A percentile compares a stretch with the other conserved stretches of the same genome.
phyloP scores from a whole-genome alignment of 176 grass and related monocot species.

The Themeda triandra region DNA sequence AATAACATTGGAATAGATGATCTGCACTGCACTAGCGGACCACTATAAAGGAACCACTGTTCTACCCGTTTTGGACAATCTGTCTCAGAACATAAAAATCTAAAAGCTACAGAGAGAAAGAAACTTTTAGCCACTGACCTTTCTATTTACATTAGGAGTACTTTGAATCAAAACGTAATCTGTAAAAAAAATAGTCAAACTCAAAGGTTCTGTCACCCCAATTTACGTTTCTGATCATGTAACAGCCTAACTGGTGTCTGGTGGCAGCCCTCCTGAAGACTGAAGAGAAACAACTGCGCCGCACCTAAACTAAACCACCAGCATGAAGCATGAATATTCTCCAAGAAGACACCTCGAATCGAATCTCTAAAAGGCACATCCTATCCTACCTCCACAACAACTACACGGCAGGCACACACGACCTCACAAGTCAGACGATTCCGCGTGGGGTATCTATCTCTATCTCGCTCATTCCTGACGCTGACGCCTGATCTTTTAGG shows the following conservation, averaged over 20 bases:
- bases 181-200: not conserved
- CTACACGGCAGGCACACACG: not conserved
- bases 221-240: not conserved
- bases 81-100: not conserved
- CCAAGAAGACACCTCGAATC: not conserved
- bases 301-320: conserved; percentile 1
- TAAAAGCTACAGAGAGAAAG: not conserved
- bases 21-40: not conserved
- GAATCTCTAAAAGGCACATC: conserved; percentile 17
- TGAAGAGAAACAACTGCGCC: not conserved
- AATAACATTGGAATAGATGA: not conserved
- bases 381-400: conserved; percentile 32
- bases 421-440: not conserved
- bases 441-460: not conserved
- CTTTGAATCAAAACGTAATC: not conserved
- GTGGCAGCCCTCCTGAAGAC: not conserved
- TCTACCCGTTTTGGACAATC: not conserved
- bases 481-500: conserved; percentile 20
- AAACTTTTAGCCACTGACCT: not conserved
- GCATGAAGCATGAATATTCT: conserved; percentile 10
- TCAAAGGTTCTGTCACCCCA: not conserved
- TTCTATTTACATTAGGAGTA: not conserved
- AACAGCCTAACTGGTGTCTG: not conserved
- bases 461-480: conserved; percentile 11
- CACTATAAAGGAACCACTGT: not conserved